These are phyloP conservation scores for Cladosporium sp. DNA, from an alignment of 2,329 filamentous ascomycete genomes.

Conservation along the genomic window DNA sequence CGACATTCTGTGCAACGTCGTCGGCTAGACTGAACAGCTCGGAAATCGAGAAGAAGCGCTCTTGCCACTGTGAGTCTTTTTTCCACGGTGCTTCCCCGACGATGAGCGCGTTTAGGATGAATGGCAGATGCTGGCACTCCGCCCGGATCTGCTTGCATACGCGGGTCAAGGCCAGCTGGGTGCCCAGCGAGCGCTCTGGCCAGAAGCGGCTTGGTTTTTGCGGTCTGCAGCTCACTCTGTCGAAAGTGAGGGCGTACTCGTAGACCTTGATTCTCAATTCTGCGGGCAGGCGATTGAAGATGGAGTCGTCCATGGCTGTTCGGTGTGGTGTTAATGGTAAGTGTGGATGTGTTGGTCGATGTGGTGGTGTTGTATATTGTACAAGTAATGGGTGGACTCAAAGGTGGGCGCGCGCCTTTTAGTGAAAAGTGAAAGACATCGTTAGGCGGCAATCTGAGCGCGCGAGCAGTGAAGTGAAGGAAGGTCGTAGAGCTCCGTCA, in stretches of 20 bases:
- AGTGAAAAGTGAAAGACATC: background rate
- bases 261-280: background rate
- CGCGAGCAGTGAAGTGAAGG: background rate
- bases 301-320: background rate
- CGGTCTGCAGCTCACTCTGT: background rate
- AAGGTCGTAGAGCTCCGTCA: background rate
- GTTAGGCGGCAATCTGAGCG: background rate
- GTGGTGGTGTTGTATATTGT: background rate
- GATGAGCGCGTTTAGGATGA: background rate
- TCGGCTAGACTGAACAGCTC: background rate
- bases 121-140: background rate
- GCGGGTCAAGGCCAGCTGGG: background rate
- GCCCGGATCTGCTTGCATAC: background rate
- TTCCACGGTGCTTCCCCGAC: background rate
- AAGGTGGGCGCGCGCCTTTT: background rate
- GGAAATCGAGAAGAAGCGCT: background rate
- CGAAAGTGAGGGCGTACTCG: background rate
- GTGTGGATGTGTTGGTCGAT: background rate
- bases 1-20: background rate
- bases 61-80: background rate
- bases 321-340: background rate
- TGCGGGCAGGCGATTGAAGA: background rate
- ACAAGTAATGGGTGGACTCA: background rate
- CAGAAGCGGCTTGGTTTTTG: background rate
- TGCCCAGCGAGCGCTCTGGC: background rate